Percentiles rank a stretch among this genome's conserved stretches.
Evolutionary conservation across 306 rosid species (phyloP).

Genomic region (Vachellia pachyceras): DNA sequence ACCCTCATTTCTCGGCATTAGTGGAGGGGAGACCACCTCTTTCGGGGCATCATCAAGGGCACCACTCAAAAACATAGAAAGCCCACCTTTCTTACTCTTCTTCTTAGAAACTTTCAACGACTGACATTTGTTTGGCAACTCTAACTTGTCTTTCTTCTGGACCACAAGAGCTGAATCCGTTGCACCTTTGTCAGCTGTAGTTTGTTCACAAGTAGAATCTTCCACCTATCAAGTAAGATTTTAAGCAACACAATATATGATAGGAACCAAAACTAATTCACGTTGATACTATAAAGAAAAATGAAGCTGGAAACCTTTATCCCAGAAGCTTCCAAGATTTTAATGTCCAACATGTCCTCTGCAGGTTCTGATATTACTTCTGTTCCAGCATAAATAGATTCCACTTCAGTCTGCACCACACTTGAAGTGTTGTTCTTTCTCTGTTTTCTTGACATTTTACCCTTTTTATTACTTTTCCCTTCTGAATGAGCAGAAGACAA

Average conservation of each 20-base stretch:
- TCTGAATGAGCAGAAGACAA: conserved; percentile 50
- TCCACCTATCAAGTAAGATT: conserved; percentile 17
- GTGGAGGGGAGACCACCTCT: conserved; percentile 61
- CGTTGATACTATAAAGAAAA: conserved; percentile 2
- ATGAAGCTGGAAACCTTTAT: conserved; percentile 52
- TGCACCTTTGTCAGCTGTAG: not conserved
- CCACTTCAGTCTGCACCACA: conserved; percentile 48
- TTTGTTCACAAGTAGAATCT: conserved; percentile 1
- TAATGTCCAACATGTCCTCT: conserved; percentile 58
- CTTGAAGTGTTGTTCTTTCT: conserved; percentile 57
- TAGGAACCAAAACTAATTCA: conserved; percentile 33
- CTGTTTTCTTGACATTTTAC: conserved; percentile 64
- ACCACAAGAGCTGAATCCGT: conserved; percentile 39
- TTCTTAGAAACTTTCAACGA: conserved; percentile 63
- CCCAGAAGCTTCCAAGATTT: conserved; percentile 42
- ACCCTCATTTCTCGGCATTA: conserved; percentile 63
- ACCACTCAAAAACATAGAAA: conserved; percentile 95
- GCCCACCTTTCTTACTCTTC: conserved; percentile 90
- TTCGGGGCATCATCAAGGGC: conserved; percentile 75
- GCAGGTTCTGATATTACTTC: conserved; percentile 46
- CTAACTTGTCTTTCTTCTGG: conserved; percentile 49
- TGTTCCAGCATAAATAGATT: conserved; percentile 45
- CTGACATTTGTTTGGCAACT: conserved; percentile 46
- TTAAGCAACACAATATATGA: conserved; percentile 31
- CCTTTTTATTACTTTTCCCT: conserved; percentile 72